phyloP scores from a whole-genome alignment of 192 early-diverging fungal species.

The Umbelopsis ramanniana region DNA sequence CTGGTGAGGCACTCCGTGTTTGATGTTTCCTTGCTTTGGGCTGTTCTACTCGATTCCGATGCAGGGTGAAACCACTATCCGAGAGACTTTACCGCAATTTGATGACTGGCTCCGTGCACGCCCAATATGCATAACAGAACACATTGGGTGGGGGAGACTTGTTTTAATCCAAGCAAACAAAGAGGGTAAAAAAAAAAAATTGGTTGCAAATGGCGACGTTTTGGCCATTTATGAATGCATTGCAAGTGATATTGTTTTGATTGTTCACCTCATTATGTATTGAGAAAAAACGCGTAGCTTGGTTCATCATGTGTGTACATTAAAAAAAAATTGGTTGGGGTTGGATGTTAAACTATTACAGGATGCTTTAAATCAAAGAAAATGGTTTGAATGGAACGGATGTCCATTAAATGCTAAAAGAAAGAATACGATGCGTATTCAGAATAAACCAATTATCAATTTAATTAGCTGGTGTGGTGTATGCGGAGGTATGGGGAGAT shows the following conservation, averaged over 20 bases:
- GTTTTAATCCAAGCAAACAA: no score
- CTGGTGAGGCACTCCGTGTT: not conserved
- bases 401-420: not conserved
- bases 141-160: no score
- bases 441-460: not conserved
- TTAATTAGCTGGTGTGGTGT: not conserved
- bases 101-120: slow-evolving; percentile 1
- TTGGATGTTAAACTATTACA: not conserved
- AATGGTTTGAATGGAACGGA: not conserved
- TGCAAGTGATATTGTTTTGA: no score
- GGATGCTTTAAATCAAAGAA: not conserved
- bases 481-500: not conserved
- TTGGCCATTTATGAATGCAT: no score
- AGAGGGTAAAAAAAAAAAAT: no score
- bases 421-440: not conserved
- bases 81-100: not conserved
- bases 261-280: no score
- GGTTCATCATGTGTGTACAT: slow-evolving; percentile 2
- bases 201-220: no score
- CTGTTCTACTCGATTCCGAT: not conserved
- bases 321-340: not conserved
- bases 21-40: not conserved
- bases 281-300: no score
- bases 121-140: not conserved
- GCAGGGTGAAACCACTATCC: slow-evolving; percentile 9